These are phyloP conservation scores for Fraxinus cuspidata DNA, from an alignment of 257 asterid genomes.

Conservation along the genomic window DNA sequence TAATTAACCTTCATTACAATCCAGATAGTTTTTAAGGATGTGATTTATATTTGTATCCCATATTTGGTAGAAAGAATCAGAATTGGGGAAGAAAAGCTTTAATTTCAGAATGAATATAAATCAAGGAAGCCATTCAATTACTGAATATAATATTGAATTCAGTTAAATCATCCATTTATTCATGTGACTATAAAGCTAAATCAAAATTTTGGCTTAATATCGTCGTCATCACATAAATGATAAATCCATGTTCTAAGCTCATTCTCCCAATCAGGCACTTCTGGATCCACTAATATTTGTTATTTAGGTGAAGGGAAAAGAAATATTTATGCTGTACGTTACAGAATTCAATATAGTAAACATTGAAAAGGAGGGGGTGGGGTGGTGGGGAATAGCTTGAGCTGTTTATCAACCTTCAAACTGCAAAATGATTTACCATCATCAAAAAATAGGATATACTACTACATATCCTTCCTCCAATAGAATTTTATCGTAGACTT, in stretches of 20 bases:
- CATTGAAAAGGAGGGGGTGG: not conserved
- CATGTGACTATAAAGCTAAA: not conserved
- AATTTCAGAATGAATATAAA: not conserved
- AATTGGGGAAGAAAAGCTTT: not conserved
- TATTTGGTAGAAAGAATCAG: not conserved
- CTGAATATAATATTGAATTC: not conserved
- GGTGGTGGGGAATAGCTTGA: not conserved
- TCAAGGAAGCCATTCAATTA: not conserved
- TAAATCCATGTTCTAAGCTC: not conserved
- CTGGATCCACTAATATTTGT: not conserved
- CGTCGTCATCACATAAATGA: not conserved
- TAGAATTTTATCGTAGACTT: not conserved
- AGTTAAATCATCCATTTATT: not conserved
- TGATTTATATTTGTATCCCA: not conserved
- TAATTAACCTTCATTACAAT: not conserved
- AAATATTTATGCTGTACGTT: not conserved
- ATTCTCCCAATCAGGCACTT: not conserved
- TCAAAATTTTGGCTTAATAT: not conserved
- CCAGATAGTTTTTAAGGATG: not conserved
- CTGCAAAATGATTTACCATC: not conserved
- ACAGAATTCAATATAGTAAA: not conserved
- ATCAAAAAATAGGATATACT: not conserved
- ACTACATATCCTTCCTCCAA: not conserved
- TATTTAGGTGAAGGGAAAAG: not conserved
- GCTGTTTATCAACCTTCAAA: not conserved